A percentile compares a stretch with the other conserved stretches of the same genome.
Evolutionary conservation across 208 protist genomes (phyloP).

Genomic region (Acanthamoeba sp.): DNA sequence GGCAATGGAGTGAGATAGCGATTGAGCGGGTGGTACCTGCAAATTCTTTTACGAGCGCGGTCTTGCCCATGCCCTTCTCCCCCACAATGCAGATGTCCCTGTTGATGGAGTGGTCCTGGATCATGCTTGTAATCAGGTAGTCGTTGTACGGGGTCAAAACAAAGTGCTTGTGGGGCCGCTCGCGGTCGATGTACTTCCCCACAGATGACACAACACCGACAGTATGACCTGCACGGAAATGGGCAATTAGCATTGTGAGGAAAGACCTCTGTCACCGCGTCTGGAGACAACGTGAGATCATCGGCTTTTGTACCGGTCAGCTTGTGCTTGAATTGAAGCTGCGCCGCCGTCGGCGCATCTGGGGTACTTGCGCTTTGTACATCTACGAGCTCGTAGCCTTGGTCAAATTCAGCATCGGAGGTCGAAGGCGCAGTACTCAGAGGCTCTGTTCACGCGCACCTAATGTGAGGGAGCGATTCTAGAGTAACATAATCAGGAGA

Average conservation of each 20-base stretch:
- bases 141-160: slow-evolving; percentile 45
- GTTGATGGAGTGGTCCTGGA: slow-evolving; percentile 85
- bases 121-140: slow-evolving; percentile 74
- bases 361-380: not conserved
- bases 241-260: not conserved
- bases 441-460: not conserved
- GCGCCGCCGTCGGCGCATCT: not conserved
- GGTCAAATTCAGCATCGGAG: not conserved
- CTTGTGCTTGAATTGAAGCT: slow-evolving; percentile 22
- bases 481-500: too few relatives aligned
- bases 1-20: too few relatives aligned
- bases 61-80: slow-evolving; percentile 94
- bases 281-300: too few relatives aligned
- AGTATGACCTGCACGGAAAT: not conserved
- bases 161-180: not conserved
- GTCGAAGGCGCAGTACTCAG: not conserved
- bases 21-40: too few relatives aligned
- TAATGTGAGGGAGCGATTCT: too few relatives aligned
- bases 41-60: slow-evolving; percentile 90
- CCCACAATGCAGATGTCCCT: slow-evolving; percentile 93
- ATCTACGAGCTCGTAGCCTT: not conserved
- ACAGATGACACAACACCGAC: not conserved
- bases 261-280: too few relatives aligned
- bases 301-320: slow-evolving; percentile 3
- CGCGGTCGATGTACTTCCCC: not conserved